phyloP scores from a whole-genome alignment of 2,329 filamentous ascomycete species.

The Penicillium brevicompactum region DNA sequence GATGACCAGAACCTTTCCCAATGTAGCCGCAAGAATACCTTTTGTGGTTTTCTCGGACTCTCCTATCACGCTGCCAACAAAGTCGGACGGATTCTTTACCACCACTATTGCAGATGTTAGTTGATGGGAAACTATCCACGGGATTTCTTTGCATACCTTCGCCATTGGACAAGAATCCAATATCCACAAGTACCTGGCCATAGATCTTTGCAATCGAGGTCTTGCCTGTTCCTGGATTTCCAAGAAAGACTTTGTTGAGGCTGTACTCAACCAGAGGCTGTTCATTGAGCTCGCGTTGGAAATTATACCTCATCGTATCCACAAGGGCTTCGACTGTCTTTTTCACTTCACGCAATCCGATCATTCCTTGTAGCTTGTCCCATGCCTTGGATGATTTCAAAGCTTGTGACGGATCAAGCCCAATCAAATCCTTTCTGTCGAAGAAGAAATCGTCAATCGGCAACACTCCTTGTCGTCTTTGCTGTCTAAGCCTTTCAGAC shows the following conservation, averaged over 20 bases:
- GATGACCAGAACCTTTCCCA: conserved; percentile 76
- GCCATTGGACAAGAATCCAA: conserved; percentile 68
- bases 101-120: conserved; percentile 55
- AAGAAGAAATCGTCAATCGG: conserved; percentile 62
- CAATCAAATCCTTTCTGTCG: conserved; percentile 70
- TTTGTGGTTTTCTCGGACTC: conserved; percentile 72
- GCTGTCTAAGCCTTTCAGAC: conserved; percentile 54
- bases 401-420: conserved; percentile 62
- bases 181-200: conserved; percentile 65
- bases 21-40: conserved; percentile 64
- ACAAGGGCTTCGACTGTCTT: conserved; percentile 60
- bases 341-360: conserved; percentile 66
- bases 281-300: conserved; percentile 65
- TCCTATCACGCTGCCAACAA: conserved; percentile 65
- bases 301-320: conserved; percentile 66
- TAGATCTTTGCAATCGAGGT: conserved; percentile 75
- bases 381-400: conserved; percentile 59
- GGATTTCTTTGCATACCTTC: conserved; percentile 54
- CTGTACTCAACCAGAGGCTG: conserved; percentile 61
- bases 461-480: conserved; percentile 44
- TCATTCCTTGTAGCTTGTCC: conserved; percentile 58
- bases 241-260: conserved; percentile 71
- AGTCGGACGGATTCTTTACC: conserved; percentile 72
- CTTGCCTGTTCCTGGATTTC: conserved; percentile 74
- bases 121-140: not conserved